These are phyloP conservation scores for Fistulinella cinereoalba DNA, from an alignment of 1,284 basidiomycete species.

Conservation along the genomic window DNA sequence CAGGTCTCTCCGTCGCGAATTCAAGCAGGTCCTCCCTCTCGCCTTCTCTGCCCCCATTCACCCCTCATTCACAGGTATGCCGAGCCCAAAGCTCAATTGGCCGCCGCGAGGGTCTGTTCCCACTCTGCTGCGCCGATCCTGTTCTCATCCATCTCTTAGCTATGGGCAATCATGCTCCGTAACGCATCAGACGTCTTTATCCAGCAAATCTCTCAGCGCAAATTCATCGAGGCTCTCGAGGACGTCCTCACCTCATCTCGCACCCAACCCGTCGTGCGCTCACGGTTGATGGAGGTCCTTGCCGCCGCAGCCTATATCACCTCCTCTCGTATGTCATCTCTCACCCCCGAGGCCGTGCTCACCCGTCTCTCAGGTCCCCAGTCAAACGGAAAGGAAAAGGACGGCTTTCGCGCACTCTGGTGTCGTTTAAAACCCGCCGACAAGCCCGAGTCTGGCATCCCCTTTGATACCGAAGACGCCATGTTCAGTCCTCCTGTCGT, in stretches of 20 bases:
- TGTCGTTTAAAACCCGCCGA: constrained; percentile 62
- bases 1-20: constrained; percentile 68
- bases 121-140: neutral
- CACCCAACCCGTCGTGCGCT: constrained; percentile 70
- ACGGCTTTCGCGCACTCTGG: constrained; percentile 66
- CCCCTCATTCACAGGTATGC: constrained; percentile 50
- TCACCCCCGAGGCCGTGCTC: too few species aligned
- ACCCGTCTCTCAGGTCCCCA: constrained; percentile 25
- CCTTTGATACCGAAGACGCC: constrained; percentile 69
- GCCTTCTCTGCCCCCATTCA: neutral
- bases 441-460: constrained; percentile 73
- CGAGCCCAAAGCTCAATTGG: constrained; percentile 65
- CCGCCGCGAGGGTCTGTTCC: constrained; percentile 61
- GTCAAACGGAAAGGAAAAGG: constrained; percentile 36
- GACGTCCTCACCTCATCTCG: constrained; percentile 57
- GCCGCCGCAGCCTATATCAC: constrained; percentile 69
- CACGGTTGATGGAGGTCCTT: constrained; percentile 67
- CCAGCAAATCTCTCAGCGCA: constrained; percentile 64
- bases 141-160: constrained; percentile 36
- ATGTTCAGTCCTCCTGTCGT: constrained; percentile 68
- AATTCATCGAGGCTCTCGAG: constrained; percentile 72
- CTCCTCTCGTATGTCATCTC: constrained; percentile 40
- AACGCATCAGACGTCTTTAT: constrained; percentile 68
- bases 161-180: constrained; percentile 83
- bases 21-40: constrained; percentile 52